Base-by-base conservation (phyloP, 192 early-diverging fungal genomes). In the Backusella tuberculispora region DNA sequence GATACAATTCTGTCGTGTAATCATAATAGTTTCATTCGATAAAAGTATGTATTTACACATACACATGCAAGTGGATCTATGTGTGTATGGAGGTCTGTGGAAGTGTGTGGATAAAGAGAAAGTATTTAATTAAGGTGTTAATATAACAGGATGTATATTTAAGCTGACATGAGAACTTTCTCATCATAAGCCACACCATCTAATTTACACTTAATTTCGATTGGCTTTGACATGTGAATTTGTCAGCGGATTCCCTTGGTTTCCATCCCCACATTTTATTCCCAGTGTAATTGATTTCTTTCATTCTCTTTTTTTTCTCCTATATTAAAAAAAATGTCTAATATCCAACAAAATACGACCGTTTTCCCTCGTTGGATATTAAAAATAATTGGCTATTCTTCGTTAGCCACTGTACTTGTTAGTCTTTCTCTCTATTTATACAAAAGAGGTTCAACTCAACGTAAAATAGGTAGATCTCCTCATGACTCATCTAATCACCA, bases 361-460 rank as follows among this genome's bases (percentile, higher is more conserved):
- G 8, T 72, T 19, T 70, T 76, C 12, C 66, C 75, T 21, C 10
- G 50, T 24, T 80, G 79, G 79, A 9, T 80, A 15, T 29, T 80
- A 37, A 71, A 56, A 10, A 17, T 80, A 17, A 69, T 80, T 45
- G 79, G 79, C 9, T 67, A 38, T 37, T 69, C 79, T 40, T 80
- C 79, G 3, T 40, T 80, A 8, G 73, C 78, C n/a, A 44, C 68
- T 37, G 79, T 63, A 19, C 17, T 80, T 21, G 41, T 80, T n/a
- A 34, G 67, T 15, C 40, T 80, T 8, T 48, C 45, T 34, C 37
- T 73, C 19, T 77, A 71, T 29, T 73, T 63, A 64, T 77, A 43
- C 42, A 71, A 66, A 60, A 69, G 43, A 15, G 26, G 34, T 5
- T 41, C 63, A 56, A 24, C 74, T 26, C 13, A 40, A 19, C 63